Conservation (phyloP, 495 filamentous ascomycete species). For the Aspergillus leporis region DNA sequence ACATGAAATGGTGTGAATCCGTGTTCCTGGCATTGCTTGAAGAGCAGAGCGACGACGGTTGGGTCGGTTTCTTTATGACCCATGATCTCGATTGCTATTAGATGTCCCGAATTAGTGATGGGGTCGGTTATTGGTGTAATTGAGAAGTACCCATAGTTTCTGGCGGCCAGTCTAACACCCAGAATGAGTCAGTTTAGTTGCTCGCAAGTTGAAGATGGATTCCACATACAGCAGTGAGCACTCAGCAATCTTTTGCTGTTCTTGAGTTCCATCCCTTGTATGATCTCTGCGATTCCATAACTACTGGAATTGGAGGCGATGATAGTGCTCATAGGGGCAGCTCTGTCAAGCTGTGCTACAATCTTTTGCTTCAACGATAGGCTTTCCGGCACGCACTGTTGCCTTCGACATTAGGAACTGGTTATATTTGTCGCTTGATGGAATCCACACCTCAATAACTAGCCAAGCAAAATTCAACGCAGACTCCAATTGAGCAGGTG, state of each 20-base stretch:
- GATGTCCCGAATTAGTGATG: not conserved
- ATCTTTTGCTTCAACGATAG: conserved; percentile 29
- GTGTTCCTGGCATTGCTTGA: conserved; percentile 29
- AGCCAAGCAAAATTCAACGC: no score
- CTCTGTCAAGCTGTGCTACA: conserved; percentile 30
- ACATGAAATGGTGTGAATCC: conserved; percentile 43
- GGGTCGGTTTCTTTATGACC: conserved; percentile 32
- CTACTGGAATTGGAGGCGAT: conserved; percentile 46
- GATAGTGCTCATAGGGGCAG: conserved; percentile 26
- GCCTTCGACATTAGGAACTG: conserved; percentile 25
- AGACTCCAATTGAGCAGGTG: no score
- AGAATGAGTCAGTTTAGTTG: not conserved
- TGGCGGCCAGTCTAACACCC: conserved; percentile 37
- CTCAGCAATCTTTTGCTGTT: conserved; percentile 28
- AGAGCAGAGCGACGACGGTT: conserved; percentile 24
- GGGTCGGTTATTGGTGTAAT: not conserved
- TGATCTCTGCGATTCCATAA: conserved; percentile 36
- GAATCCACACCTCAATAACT: no score
- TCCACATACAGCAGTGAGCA: conserved; percentile 38
- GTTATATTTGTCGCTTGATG: conserved; percentile 15
- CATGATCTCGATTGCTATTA: conserved; percentile 44
- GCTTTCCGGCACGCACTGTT: conserved; percentile 38
- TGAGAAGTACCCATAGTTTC: conserved; percentile 33
- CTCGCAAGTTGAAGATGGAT: not conserved
- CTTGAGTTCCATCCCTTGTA: conserved; percentile 29